phyloP scores from a whole-genome alignment of 2,329 filamentous ascomycete species.

The Neonectria hederae region DNA sequence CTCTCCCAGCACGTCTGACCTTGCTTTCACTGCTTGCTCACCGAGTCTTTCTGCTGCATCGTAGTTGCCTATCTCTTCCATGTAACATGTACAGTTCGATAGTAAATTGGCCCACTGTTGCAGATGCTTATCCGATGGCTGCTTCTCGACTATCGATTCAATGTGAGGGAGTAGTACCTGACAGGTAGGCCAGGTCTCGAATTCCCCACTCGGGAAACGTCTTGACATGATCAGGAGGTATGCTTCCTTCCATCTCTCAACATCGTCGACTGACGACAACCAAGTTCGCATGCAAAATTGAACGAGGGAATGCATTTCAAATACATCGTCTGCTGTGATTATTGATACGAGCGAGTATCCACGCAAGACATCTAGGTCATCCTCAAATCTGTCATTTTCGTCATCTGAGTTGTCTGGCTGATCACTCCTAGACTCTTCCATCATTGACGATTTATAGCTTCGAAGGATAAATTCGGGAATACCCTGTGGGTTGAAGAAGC shows the following conservation, averaged over 20 bases:
- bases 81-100: neutral
- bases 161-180: constrained; percentile 15
- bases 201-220: constrained; percentile 1
- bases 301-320: constrained; percentile 35
- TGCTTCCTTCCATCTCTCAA: constrained; percentile 9
- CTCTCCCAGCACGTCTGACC: neutral
- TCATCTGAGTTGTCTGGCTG: neutral
- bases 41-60: neutral
- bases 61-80: neutral
- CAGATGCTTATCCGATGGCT: neutral
- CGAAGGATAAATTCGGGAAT: constrained; percentile 7
- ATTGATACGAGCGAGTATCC: constrained; percentile 32
- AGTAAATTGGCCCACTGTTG: neutral
- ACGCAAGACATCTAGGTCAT: neutral
- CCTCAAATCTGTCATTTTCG: neutral
- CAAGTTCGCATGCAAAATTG: constrained; percentile 37
- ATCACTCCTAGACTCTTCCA: neutral
- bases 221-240: neutral
- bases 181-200: constrained; percentile 11
- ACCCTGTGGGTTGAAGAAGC: constrained; percentile 13
- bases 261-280: constrained; percentile 24
- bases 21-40: neutral
- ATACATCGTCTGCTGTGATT: constrained; percentile 4
- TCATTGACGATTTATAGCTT: neutral
- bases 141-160: neutral